phyloP scores from a whole-genome alignment of 208 protist genomes.

The Trypanosoma rangeli region DNA sequence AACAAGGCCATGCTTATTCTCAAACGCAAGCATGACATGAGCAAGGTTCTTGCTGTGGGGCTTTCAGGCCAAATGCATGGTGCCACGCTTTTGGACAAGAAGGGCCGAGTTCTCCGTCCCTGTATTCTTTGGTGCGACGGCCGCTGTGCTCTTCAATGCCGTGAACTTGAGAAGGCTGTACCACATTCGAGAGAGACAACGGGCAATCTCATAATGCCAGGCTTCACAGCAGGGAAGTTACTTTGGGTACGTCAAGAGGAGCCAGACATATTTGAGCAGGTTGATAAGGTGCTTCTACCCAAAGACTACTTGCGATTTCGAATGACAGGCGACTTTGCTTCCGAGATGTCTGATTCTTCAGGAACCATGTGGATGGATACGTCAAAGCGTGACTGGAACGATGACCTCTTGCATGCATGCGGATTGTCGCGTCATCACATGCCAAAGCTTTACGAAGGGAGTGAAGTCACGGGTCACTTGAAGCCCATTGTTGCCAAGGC shows the following conservation, averaged over 20 bases:
- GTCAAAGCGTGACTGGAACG: constrained; percentile 61
- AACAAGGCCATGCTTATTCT: constrained; percentile 59
- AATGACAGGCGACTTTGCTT: constrained; percentile 69
- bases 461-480: constrained; percentile 50
- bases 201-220: constrained; percentile 82
- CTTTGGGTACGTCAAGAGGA: constrained; percentile 77
- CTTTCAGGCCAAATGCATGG: constrained; percentile 80
- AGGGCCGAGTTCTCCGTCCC: constrained; percentile 56
- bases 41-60: constrained; percentile 49
- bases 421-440: constrained; percentile 62
- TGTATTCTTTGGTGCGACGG: constrained; percentile 86
- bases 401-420: constrained; percentile 62
- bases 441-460: constrained; percentile 75
- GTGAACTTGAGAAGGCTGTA: constrained; percentile 62
- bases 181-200: constrained; percentile 57
- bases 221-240: constrained; percentile 80
- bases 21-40: constrained; percentile 49
- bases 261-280: constrained; percentile 54
- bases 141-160: constrained; percentile 62
- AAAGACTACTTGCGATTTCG: constrained; percentile 78
- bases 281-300: constrained; percentile 66
- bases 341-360: constrained; percentile 73
- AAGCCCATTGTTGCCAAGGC: constrained; percentile 33
- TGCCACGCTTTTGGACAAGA: constrained; percentile 61
- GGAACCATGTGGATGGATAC: constrained; percentile 79